Evolutionary conservation across 352 stramenopile species (phyloP), one percentile per base, ranked within the genome.

Genomic region (Heterotrichella gracilis): DNA sequence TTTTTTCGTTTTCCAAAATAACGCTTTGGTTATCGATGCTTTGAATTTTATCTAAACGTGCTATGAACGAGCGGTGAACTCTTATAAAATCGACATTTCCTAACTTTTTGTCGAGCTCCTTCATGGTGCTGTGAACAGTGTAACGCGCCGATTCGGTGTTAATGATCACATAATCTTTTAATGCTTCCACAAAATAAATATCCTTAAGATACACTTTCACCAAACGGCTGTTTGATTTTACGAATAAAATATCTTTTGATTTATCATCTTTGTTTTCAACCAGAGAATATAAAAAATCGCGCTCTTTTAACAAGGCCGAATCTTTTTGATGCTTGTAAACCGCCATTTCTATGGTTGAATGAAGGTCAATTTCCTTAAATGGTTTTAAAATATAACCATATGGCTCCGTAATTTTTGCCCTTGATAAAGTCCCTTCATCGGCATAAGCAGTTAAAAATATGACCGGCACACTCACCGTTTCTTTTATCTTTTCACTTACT

Each of bases 341-440:
- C 32, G 32, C 32, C 32, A 53, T 53, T 53, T 53, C 32, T 53
- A 53, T 53, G 32, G 32, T 53, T 17, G 32, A 53, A n/a, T 53
- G 32, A 9, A 53, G 32, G 32, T 53, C 32, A 53, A 53, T 53
- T 53, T 53, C 32, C n/a, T 53, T 53, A n/a, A 53, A 53, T 17
- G 32, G 32, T 53, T 53, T 53, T 53, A 53, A 53, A n/a, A 53
- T 53, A n/a, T 53, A 53, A 53, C 32, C 32, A 53, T 53, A 53
- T 53, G 32, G 32, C 32, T 53, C 32, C n/a, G 32, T 53, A 53
- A 53, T 53, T 53, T 53, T 53, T 17, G 32, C 32, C 32, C n/a
- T 53, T n/a, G 32, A 9, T n/a, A 53, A n/a, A n/a, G 32, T 53
- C n/a, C 32, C 32, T 53, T 53, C 32, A n/a, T 53, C 32, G 32